Evolutionary conservation across 2,329 filamentous ascomycete species (phyloP).

Genomic region (Ophiocordyceps camponoti-leonardi): DNA sequence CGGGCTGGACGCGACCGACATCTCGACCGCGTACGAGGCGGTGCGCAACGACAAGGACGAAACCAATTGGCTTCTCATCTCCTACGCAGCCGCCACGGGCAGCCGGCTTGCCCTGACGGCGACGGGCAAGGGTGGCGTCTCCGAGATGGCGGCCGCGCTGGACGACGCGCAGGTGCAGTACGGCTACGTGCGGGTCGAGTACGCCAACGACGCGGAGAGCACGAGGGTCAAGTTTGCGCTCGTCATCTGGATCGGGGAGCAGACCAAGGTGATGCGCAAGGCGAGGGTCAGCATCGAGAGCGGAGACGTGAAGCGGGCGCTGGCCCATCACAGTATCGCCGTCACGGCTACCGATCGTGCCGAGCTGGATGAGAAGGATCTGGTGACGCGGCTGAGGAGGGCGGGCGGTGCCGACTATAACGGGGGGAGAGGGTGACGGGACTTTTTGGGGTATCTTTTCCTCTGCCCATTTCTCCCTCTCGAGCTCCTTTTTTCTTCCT

Average conservation of each 20-base stretch:
- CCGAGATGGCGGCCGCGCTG: conserved; percentile 37
- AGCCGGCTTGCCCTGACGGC: conserved; percentile 36
- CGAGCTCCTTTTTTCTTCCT: no score
- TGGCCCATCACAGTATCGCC: conserved; percentile 48
- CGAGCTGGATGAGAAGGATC: conserved; percentile 43
- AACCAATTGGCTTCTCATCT: conserved; percentile 51
- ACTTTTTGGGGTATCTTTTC: background rate
- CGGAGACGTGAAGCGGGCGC: conserved; percentile 44
- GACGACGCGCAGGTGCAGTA: conserved; percentile 47
- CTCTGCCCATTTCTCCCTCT: background rate
- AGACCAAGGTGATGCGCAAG: conserved; percentile 51
- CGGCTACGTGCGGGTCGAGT: conserved; percentile 48
- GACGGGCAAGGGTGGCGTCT: conserved; percentile 43
- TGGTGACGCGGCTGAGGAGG: conserved; percentile 43
- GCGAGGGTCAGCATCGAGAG: conserved; percentile 51
- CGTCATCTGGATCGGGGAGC: conserved; percentile 50
- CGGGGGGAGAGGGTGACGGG: conserved; percentile 35
- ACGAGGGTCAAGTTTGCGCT: conserved; percentile 52
- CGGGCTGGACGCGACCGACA: conserved; percentile 38
- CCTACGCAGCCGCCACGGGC: conserved; percentile 36
- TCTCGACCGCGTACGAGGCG: conserved; percentile 46
- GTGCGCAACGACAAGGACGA: conserved; percentile 49
- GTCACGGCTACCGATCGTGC: conserved; percentile 42
- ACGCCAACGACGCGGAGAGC: conserved; percentile 55
- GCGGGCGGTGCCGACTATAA: conserved; percentile 58